Conservation (phyloP, 1,139 yeast genomes). For the Geotrichum klebahnii region DNA sequence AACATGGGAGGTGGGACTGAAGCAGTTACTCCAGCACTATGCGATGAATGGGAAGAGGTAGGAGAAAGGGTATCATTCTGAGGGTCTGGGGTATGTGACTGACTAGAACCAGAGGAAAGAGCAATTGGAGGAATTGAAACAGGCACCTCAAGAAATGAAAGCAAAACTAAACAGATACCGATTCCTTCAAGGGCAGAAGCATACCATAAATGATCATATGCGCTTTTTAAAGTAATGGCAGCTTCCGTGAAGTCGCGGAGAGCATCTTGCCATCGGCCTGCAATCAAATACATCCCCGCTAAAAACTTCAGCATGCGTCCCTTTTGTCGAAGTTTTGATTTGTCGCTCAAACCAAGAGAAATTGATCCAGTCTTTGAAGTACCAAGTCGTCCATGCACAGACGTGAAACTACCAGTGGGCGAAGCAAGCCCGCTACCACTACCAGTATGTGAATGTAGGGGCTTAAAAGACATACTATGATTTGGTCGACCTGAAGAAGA, state of each 20-base stretch:
- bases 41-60: conserved; percentile 29
- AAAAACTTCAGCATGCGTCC: conserved; percentile 75
- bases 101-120: conserved; percentile 7
- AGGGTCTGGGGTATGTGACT: conserved; percentile 3
- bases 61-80: conserved; percentile 17
- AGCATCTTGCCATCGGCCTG: conserved; percentile 76
- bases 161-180: conserved; percentile 59
- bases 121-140: conserved; percentile 57
- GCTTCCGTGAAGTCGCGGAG: conserved; percentile 70
- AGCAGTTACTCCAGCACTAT: conserved; percentile 20
- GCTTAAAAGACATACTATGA: conserved; percentile 15
- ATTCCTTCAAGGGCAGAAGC: conserved; percentile 82
- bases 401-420: conserved; percentile 13
- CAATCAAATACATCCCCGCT: conserved; percentile 71
- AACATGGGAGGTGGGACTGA: conserved; percentile 36
- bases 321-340: conserved; percentile 52
- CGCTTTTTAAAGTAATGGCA: conserved; percentile 51
- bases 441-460: conserved; percentile 11
- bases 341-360: conserved; percentile 43
- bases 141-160: conserved; percentile 56
- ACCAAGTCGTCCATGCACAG: background rate
- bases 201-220: conserved; percentile 80
- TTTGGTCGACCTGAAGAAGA: conserved; percentile 4
- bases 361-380: conserved; percentile 36
- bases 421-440: conserved; percentile 18